Evolutionary conservation across 805 yeast species (phyloP), one percentile per base, ranked within the genome.

Genomic region (Isabelozyma pseudorhagii): DNA sequence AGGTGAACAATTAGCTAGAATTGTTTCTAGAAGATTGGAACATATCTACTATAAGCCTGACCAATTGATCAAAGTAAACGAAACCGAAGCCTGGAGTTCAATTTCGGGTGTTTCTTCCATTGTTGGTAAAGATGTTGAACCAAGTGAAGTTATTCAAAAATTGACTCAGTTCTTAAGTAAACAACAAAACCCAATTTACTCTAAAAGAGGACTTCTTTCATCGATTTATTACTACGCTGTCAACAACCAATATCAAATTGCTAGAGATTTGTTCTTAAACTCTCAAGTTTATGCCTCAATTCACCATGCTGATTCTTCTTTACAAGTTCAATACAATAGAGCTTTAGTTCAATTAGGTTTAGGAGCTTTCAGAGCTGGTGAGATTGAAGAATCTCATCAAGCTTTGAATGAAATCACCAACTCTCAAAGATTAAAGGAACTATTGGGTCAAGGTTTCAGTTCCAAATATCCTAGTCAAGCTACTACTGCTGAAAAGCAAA

Each of bases 301-400:
- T 59, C 89, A 89, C 68, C 81, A 84, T 45, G 86, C 96, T 34
- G 98, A 93, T 61, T 83, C 96, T 34, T 74, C 85, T 38, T 73
- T 93, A 58, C 99, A 94, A 79, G 91, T 94, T 49, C 79, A 90
- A 60, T 94, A 90, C 80, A 94, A 94, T 80, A 82, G 99, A 69
- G 91, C 97, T 14, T 80, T 94, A 54, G 97, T 90, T 54, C 99
- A 94, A 73, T 81, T 96, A 55, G 99, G 99, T 51, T 80, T 94
- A 57, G 84, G 96, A 68, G 98, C 99, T 13, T 94, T 94, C 85
- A 84, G 97, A 68, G 72, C 81, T 46, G 97, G 98, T 18, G 79
- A 87, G 58, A 83, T 92, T 61, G 81, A 79, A 59, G 98, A 94
- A 66, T 78, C 94, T 50, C 96, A 89, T 70, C 94, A 89, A 74